Evolutionary conservation across 2,329 filamentous ascomycete species (phyloP).

Genomic region (Allantophomopsis lycopodina): DNA sequence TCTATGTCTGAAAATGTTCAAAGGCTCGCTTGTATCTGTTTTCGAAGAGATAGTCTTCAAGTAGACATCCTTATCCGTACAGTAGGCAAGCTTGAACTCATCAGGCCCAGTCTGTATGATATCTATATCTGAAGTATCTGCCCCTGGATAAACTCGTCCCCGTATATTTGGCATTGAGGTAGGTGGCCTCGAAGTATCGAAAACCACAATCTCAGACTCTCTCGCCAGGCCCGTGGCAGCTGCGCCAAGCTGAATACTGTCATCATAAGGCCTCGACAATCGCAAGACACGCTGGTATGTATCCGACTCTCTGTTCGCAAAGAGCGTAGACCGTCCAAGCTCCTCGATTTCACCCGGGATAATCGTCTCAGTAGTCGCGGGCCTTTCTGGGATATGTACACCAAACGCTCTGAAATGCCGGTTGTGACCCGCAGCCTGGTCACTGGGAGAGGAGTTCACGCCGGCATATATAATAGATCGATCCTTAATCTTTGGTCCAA

Average conservation of each 20-base stretch:
- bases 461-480: constrained; percentile 54
- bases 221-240: constrained; percentile 67
- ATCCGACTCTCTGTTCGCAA: constrained; percentile 32
- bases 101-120: constrained; percentile 47
- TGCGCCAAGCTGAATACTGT: constrained; percentile 54
- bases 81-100: constrained; percentile 64
- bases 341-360: constrained; percentile 28
- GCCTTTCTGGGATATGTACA: constrained; percentile 25
- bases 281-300: constrained; percentile 46
- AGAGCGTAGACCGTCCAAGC: constrained; percentile 36
- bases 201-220: constrained; percentile 66
- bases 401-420: constrained; percentile 70
- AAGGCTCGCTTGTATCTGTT: constrained; percentile 28
- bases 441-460: constrained; percentile 66
- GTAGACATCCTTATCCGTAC: constrained; percentile 63
- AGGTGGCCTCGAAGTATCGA: constrained; percentile 46
- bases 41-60: constrained; percentile 25
- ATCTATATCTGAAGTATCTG: constrained; percentile 57
- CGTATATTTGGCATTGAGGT: constrained; percentile 34
- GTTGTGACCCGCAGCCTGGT: constrained; percentile 65
- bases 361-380: constrained; percentile 13
- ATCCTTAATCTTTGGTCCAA: constrained; percentile 45
- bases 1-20: constrained; percentile 6
- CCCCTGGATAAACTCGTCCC: constrained; percentile 33
- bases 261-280: constrained; percentile 33